Evolutionary conservation across 305 asterid genomes (phyloP).

Genomic region (Coffea humblotiana): DNA sequence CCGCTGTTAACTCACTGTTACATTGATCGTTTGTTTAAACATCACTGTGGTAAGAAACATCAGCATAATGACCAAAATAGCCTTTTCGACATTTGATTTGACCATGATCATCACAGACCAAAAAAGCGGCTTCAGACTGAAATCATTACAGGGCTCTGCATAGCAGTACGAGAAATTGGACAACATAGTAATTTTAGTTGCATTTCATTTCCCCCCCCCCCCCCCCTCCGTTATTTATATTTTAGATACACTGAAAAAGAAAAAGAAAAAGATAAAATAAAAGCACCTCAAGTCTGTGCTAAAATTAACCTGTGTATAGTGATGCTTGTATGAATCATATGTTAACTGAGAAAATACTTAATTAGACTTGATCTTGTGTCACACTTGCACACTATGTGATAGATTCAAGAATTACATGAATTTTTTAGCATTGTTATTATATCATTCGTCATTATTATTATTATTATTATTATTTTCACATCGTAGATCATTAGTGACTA

Average conservation of each 20-base stretch:
- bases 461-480: too few relatives aligned
- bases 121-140: conserved; percentile 13
- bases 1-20: conserved; percentile 26
- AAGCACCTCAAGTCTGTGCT: too few relatives aligned
- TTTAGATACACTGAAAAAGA: not conserved
- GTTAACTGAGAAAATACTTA: too few relatives aligned
- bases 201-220: not conserved
- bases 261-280: not conserved
- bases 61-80: not conserved
- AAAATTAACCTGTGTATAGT: too few relatives aligned
- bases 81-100: conserved; percentile 4
- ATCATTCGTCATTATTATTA: too few relatives aligned
- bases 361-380: too few relatives aligned
- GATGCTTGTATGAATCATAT: not conserved
- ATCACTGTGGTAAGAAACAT: not conserved
- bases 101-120: conserved; percentile 12
- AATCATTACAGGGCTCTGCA: conserved; percentile 7
- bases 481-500: too few relatives aligned
- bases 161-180: conserved; percentile 1
- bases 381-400: too few relatives aligned
- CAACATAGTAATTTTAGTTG: conserved; percentile 4
- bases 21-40: conserved; percentile 14
- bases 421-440: too few relatives aligned
- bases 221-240: not conserved
- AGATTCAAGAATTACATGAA: too few relatives aligned